Conservation (phyloP, 768 basidiomycete species). For the Multifurca ochricompacta region DNA sequence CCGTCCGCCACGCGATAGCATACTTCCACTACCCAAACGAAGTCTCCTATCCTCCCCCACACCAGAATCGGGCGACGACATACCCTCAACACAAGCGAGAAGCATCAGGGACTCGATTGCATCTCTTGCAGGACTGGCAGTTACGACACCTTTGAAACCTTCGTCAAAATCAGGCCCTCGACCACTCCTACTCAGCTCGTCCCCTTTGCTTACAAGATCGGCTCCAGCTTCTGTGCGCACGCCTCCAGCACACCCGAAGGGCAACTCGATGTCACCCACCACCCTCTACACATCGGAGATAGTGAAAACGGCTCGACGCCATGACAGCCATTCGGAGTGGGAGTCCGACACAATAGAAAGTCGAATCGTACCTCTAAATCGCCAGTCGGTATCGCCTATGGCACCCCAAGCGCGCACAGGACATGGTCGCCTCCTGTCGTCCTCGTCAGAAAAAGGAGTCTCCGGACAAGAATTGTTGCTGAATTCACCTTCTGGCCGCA, state of each 20-base stretch:
- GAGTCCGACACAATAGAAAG: conserved; percentile 50
- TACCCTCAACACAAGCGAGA: conserved; percentile 33
- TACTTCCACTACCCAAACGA: conserved; percentile 33
- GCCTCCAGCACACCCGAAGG: conserved; percentile 28
- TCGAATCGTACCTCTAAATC: conserved; percentile 55
- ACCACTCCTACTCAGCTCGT: conserved; percentile 56
- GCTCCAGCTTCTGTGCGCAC: conserved; percentile 16
- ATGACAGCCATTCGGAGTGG: conserved; percentile 37
- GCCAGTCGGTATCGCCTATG: conserved; percentile 66
- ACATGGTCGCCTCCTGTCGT: conserved; percentile 32
- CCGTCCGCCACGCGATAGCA: conserved; percentile 49
- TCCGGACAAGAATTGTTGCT: not conserved
- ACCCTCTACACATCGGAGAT: conserved; percentile 54
- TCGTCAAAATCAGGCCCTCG: conserved; percentile 48
- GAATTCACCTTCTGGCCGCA: conserved; percentile 13
- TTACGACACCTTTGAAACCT: conserved; percentile 26
- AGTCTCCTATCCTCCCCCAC: conserved; percentile 1
- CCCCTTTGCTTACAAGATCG: conserved; percentile 22
- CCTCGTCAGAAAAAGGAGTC: conserved; percentile 21
- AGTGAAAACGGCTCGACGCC: conserved; percentile 28
- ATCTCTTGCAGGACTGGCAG: conserved; percentile 31
- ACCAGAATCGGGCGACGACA: conserved; percentile 22
- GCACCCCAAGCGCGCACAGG: conserved; percentile 28
- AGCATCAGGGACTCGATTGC: conserved; percentile 38
- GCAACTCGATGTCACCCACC: conserved; percentile 52